Evolutionary conservation across 208 protist genomes (phyloP), one percentile per base, ranked within the genome.

Genomic region (Leishmania gerbilli): DNA sequence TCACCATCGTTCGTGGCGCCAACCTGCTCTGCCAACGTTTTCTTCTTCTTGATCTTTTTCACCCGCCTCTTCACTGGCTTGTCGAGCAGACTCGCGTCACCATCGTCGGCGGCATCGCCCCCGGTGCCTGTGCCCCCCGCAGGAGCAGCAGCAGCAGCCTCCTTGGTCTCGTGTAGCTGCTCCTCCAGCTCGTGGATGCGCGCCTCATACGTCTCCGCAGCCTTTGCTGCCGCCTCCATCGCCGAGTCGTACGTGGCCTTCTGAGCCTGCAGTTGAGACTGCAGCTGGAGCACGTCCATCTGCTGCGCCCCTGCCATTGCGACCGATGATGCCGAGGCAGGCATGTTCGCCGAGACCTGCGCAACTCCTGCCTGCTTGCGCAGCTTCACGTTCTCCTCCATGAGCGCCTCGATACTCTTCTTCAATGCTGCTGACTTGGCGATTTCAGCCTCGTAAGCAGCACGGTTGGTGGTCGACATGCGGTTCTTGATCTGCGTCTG

Each of bases 21-120:
- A 6, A 92, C 77, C 79, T 93, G 88, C 67, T 90, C 87, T 58
- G 80, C 80, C 55, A 89, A 68, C 45, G 80, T 90, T 80, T 88
- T 87, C 83, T 85, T 90, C 27, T 60, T 90, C 27, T 65, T 86
- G 64, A 86, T 86, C 84, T 93, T 93, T 79, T 88, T 91, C n/a
- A 85, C 74, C 78, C 88, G 89, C 78, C 89, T 89, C 80, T 82
- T 87, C n/a, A 40, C 55, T 2, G 79, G 81, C 37, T 74, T 68
- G 34, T 77, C 75, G 4, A 79, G 64, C 56, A 67, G 77, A 7
- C 80, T 55, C 17, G 72, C 13, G 9, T 74, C 69, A 17, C 67
- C 82, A 3, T 75, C 76, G 31, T 69, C 53, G 21, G 3, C 83
- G 40, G 9, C 77, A 8, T 64, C 71, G 19, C 34, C 84, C 4